Conservation (phyloP, 305 asterid species). For the Caryopteris hybrid region DNA sequence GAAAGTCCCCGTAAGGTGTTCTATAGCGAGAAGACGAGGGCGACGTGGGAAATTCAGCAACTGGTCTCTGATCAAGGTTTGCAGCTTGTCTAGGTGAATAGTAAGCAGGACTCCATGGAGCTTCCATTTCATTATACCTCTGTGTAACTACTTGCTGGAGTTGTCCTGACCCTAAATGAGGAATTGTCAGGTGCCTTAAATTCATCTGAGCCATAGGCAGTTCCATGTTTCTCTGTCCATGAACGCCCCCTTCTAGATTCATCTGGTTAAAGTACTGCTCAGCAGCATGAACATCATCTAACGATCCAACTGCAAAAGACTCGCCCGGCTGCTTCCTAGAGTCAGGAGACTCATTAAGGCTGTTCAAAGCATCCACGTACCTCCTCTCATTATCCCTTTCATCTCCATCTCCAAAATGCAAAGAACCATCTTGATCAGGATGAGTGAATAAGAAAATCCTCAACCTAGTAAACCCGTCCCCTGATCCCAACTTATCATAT, state of each 20-base stretch:
- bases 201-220: constrained; percentile 66
- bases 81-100: constrained; percentile 85
- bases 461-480: constrained; percentile 83
- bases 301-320: constrained; percentile 36
- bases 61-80: constrained; percentile 57
- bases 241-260: constrained; percentile 61
- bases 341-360: constrained; percentile 79
- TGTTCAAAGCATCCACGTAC: constrained; percentile 89
- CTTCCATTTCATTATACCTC: constrained; percentile 76
- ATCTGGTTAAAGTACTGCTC: constrained; percentile 71
- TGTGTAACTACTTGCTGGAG: constrained; percentile 58
- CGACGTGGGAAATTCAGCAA: constrained; percentile 66
- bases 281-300: constrained; percentile 56
- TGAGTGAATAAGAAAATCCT: constrained; percentile 70
- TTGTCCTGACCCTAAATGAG: constrained; percentile 61
- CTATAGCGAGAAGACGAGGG: constrained; percentile 75
- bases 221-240: constrained; percentile 73
- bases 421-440: constrained; percentile 64
- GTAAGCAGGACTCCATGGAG: constrained; percentile 97
- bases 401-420: constrained; percentile 78
- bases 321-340: constrained; percentile 51
- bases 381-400: constrained; percentile 90
- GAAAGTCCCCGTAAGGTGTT: constrained; percentile 50
- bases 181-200: constrained; percentile 64
- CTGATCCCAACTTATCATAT: constrained; percentile 79